phyloP scores from a whole-genome alignment of 176 grass and related monocot genomes.

The Rhynchospora breviuscula region DNA sequence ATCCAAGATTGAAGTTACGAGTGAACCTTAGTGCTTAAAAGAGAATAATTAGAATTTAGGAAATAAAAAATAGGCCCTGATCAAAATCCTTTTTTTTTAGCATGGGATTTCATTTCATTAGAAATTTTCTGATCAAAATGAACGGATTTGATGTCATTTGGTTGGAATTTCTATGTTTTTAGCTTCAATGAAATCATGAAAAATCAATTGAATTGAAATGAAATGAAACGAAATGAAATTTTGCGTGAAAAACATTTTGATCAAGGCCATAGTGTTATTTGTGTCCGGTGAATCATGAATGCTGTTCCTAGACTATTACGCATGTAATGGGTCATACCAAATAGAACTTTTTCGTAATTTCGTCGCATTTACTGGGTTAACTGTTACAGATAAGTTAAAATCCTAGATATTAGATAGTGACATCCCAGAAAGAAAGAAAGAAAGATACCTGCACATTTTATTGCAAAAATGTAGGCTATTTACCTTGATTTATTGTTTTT shows the following conservation, averaged over 20 bases:
- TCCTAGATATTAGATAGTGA: neutral
- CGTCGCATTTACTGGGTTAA: neutral
- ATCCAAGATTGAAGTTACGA: neutral
- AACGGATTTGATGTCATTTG: too few species aligned
- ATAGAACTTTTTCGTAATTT: neutral
- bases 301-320: neutral
- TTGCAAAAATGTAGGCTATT: neutral
- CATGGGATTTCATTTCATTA: too few species aligned
- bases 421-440: neutral
- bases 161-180: too few species aligned
- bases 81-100: too few species aligned
- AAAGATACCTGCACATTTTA: neutral
- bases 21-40: neutral
- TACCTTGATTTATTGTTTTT: neutral
- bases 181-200: too few species aligned
- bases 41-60: neutral
- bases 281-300: neutral
- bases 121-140: too few species aligned
- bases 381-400: neutral
- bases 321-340: neutral
- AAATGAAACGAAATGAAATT: too few species aligned
- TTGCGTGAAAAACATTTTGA: too few species aligned
- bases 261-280: neutral
- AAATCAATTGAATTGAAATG: too few species aligned
- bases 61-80: too few species aligned